These are phyloP conservation scores for Biscogniauxia mediterranea DNA, from an alignment of 2,329 filamentous ascomycete species.

Conservation along the genomic window DNA sequence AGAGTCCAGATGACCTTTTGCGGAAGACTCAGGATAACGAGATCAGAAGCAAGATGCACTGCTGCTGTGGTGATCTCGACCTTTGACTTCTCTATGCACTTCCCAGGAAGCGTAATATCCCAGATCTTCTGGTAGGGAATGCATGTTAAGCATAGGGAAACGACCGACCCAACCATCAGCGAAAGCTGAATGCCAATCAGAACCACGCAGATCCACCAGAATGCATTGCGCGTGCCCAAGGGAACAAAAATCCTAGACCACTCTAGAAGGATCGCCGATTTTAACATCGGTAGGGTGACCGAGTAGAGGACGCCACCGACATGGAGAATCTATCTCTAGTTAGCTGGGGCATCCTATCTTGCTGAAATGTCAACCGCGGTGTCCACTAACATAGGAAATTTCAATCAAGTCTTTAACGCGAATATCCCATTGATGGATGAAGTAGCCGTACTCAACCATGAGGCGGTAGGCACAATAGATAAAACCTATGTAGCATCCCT, in stretches of 20 bases:
- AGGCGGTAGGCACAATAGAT: slow-evolving; percentile 16
- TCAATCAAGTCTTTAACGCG: slow-evolving; percentile 12
- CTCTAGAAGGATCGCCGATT: slow-evolving; percentile 19
- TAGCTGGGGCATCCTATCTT: background rate
- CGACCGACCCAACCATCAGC: slow-evolving; percentile 13
- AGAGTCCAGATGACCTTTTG: slow-evolving; percentile 15
- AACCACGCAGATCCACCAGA: slow-evolving; percentile 18
- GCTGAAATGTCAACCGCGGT: too few relatives aligned
- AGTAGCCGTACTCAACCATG: slow-evolving; percentile 17
- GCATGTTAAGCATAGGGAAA: slow-evolving; percentile 13
- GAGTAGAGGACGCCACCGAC: slow-evolving; percentile 17
- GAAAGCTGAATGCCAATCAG: slow-evolving; percentile 11
- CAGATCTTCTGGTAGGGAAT: slow-evolving; percentile 18
- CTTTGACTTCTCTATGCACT: slow-evolving; percentile 16
- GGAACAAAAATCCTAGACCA: slow-evolving; percentile 21
- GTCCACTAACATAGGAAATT: slow-evolving; percentile 13
- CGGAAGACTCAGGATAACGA: slow-evolving; percentile 11
- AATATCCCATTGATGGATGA: slow-evolving; percentile 21
- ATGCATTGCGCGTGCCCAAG: slow-evolving; percentile 12
- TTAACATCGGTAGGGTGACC: slow-evolving; percentile 11
- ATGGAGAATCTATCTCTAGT: slow-evolving; percentile 14
- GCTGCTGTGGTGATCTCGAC: slow-evolving; percentile 16
- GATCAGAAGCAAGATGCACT: slow-evolving; percentile 16
- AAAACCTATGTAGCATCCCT: slow-evolving; percentile 15
- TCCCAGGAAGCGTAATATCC: slow-evolving; percentile 16